These are phyloP conservation scores for Coniochaeta sp. DNA, from an alignment of 2,329 filamentous ascomycete species.

Conservation along the genomic window DNA sequence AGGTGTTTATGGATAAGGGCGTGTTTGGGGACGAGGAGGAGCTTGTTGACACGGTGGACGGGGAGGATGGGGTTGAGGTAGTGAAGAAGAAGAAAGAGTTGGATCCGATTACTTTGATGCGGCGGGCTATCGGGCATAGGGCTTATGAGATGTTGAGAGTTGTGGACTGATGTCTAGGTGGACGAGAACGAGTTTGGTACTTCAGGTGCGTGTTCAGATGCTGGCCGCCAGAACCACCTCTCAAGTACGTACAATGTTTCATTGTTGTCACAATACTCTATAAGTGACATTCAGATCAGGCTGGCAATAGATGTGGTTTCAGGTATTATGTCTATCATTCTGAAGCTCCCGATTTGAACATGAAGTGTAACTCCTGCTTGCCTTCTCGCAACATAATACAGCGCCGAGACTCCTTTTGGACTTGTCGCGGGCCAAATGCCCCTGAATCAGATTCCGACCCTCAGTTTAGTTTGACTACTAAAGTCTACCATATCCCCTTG, in stretches of 20 bases:
- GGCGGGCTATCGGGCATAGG: slow-evolving; percentile 43
- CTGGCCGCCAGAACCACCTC: too few species aligned
- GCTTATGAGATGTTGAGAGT: slow-evolving; percentile 49
- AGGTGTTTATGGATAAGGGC: slow-evolving; percentile 45
- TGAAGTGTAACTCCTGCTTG: neutral
- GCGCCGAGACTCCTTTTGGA: neutral
- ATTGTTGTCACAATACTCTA: too few species aligned
- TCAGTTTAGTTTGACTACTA: too few species aligned
- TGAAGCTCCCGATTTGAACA: neutral
- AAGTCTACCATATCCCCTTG: too few species aligned
- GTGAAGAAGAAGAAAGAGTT: slow-evolving; percentile 28
- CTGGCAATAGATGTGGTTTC: too few species aligned
- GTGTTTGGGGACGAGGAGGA: slow-evolving; percentile 33
- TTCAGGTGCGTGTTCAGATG: too few species aligned
- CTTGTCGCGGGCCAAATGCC: too few species aligned
- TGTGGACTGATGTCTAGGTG: slow-evolving; percentile 42
- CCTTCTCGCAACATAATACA: neutral
- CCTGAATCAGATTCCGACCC: too few species aligned
- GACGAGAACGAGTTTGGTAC: too few species aligned
- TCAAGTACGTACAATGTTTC: too few species aligned
- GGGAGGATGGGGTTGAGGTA: slow-evolving; percentile 8
- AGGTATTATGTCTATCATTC: neutral
- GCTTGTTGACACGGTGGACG: slow-evolving; percentile 22
- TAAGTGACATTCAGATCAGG: too few species aligned
- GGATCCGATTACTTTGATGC: slow-evolving; percentile 35